phyloP scores from a whole-genome alignment of 2,329 filamentous ascomycete genomes.

The Exophiala viscosa region DNA sequence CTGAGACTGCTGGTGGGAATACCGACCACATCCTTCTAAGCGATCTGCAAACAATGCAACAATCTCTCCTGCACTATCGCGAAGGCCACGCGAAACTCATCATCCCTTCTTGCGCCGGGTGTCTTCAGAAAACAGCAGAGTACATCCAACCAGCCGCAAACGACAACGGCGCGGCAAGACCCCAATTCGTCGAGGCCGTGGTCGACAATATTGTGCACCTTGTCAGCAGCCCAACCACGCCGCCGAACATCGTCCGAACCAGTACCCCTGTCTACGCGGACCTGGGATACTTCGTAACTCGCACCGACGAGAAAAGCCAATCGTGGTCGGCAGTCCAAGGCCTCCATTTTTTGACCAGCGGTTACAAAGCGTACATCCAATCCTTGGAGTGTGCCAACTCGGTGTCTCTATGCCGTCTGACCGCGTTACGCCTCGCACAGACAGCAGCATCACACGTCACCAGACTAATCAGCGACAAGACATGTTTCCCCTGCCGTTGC shows the following conservation, averaged over 20 bases:
- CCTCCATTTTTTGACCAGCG: slow-evolving; percentile 25
- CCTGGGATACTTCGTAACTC: slow-evolving; percentile 24
- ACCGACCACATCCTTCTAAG: slow-evolving; percentile 7
- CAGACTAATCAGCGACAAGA: slow-evolving; percentile 25
- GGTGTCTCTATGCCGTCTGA: slow-evolving; percentile 25
- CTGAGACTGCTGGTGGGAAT: neutral
- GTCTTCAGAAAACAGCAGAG: slow-evolving; percentile 21
- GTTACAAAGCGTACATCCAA: slow-evolving; percentile 25
- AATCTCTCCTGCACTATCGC: slow-evolving; percentile 11
- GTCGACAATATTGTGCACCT: slow-evolving; percentile 28
- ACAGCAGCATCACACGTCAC: slow-evolving; percentile 23
- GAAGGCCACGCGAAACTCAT: slow-evolving; percentile 6
- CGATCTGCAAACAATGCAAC: slow-evolving; percentile 16
- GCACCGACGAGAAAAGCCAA: slow-evolving; percentile 12
- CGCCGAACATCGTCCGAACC: slow-evolving; percentile 17
- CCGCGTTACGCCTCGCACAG: slow-evolving; percentile 29
- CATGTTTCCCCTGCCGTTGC: slow-evolving; percentile 31
- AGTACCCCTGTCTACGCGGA: slow-evolving; percentile 25
- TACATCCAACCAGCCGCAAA: slow-evolving; percentile 8
- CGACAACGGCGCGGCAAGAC: neutral
- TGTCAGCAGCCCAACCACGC: slow-evolving; percentile 7
- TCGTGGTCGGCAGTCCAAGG: slow-evolving; percentile 25
- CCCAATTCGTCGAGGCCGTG: slow-evolving; percentile 14
- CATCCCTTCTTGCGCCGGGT: slow-evolving; percentile 10
- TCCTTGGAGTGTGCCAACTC: slow-evolving; percentile 4